Base-by-base conservation (phyloP, 2,329 filamentous ascomycete species). In the Nemania sp. region DNA sequence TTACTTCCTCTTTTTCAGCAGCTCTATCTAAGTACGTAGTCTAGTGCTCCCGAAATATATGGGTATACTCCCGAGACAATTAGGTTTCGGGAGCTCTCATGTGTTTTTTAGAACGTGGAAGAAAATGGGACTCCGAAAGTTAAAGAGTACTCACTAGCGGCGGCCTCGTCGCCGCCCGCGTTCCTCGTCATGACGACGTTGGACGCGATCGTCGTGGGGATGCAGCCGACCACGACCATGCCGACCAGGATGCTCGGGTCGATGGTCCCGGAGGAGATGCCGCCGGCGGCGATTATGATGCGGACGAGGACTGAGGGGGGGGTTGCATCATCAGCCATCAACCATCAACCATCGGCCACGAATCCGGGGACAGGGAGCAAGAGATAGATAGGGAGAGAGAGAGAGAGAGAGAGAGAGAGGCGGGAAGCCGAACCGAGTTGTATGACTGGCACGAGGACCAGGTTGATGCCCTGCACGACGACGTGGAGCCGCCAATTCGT, bases 101-200 rank as follows among this genome's bases (percentile, higher is more conserved):
- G n/a, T n/a, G n/a, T n/a, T n/a, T n/a, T n/a, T n/a, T n/a, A n/a
- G n/a, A n/a, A n/a, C n/a, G n/a, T n/a, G n/a, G n/a, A n/a, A n/a
- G n/a, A n/a, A n/a, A n/a, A n/a, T n/a, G n/a, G n/a, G n/a, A n/a
- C n/a, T n/a, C n/a, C n/a, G n/a, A n/a, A n/a, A n/a, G n/a, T n/a
- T n/a, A n/a, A n/a, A n/a, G n/a, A n/a, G n/a, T n/a, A n/a, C n/a
- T n/a, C n/a, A n/a, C n/a, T 80, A 50, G 84, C 84, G 0, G 86
- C 83, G 2, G 84, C 84, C 60, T 87, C 84, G 66, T 91, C 89
- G 5, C 89, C 89, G 39, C 87, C 85, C 0, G 89, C 85, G 40
- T 85, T 80, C 25, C 87, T 78, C 5, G 89, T 91, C 87, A 91
- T 90, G 42, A 91, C 86, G 7, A 90, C 86, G 71, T 91, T 91